These are phyloP conservation scores for Crithidia brevicula DNA, from an alignment of 208 protist species.

Conservation along the genomic window DNA sequence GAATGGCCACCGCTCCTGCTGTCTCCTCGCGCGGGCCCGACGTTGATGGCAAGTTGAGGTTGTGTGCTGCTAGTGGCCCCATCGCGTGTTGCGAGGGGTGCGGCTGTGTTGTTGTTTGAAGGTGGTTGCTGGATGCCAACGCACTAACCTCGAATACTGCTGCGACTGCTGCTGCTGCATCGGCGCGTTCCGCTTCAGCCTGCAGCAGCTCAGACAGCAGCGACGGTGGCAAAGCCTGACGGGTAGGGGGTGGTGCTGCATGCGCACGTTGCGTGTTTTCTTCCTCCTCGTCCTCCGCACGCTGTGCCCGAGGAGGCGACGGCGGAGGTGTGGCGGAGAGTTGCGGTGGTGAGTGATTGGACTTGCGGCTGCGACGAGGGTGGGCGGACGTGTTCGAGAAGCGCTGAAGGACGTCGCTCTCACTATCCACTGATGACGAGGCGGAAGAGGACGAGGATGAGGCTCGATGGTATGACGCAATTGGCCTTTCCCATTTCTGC, in stretches of 20 bases:
- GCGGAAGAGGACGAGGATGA: neutral
- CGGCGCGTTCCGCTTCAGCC: slow-evolving; percentile 24
- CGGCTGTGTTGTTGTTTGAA: neutral
- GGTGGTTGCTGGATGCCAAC: too few relatives aligned
- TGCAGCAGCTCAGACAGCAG: slow-evolving; percentile 25
- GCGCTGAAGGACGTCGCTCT: slow-evolving; percentile 24
- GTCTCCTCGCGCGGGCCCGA: too few relatives aligned
- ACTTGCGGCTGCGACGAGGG: slow-evolving; percentile 7
- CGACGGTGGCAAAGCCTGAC: neutral
- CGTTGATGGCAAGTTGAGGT: too few relatives aligned
- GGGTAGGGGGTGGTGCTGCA: too few relatives aligned
- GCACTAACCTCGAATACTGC: too few relatives aligned
- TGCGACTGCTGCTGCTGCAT: neutral
- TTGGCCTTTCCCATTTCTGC: too few relatives aligned
- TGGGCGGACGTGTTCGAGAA: slow-evolving; percentile 33
- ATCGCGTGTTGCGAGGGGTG: too few relatives aligned
- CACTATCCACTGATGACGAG: slow-evolving; percentile 4
- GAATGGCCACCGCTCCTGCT: slow-evolving; percentile 25
- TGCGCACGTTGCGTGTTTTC: too few relatives aligned
- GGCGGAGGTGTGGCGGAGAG: slow-evolving; percentile 14
- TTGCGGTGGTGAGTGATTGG: slow-evolving; percentile 5
- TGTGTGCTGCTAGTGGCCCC: neutral
- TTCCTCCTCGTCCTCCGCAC: neutral
- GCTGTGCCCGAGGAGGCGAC: neutral
- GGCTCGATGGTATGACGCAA: too few relatives aligned